A percentile compares a stretch with the other conserved stretches of the same genome.
Conservation (phyloP, 306 rosid genomes). For the Datisca glomerata region DNA sequence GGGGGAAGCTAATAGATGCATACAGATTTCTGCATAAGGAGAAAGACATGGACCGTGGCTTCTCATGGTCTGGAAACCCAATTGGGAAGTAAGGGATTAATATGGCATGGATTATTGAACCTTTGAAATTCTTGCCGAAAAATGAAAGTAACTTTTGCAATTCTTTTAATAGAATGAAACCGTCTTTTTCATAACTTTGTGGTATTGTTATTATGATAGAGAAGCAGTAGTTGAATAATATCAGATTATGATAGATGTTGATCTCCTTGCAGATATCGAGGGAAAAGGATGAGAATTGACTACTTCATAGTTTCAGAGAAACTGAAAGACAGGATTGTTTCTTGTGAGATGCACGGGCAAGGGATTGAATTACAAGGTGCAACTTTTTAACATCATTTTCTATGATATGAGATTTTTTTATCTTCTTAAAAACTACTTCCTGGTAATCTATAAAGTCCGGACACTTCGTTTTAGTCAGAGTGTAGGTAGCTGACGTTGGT, state of each 20-base stretch:
- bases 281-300: constrained; percentile 98
- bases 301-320: constrained; percentile 60
- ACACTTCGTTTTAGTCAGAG: no score
- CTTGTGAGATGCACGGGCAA: constrained; percentile 78
- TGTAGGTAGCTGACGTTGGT: no score
- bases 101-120: constrained; percentile 7
- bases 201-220: no score
- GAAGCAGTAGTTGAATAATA: no score
- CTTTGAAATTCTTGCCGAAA: no score
- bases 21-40: constrained; percentile 75
- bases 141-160: no score
- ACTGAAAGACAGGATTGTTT: constrained; percentile 53
- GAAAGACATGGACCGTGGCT: constrained; percentile 77
- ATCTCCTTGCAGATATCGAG: constrained; percentile 70
- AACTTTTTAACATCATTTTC: constrained; percentile 1
- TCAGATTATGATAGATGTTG: no score
- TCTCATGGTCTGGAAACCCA: constrained; percentile 97
- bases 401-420: not conserved
- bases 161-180: no score
- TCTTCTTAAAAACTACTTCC: not conserved
- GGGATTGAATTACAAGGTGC: constrained; percentile 87
- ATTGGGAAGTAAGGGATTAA: constrained; percentile 61
- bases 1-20: constrained; percentile 92
- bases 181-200: no score
- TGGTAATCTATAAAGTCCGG: no score